Evolutionary conservation across 257 asterid species (phyloP), one percentile per base, ranked within the genome.

Genomic region (Ilex aquifolium): DNA sequence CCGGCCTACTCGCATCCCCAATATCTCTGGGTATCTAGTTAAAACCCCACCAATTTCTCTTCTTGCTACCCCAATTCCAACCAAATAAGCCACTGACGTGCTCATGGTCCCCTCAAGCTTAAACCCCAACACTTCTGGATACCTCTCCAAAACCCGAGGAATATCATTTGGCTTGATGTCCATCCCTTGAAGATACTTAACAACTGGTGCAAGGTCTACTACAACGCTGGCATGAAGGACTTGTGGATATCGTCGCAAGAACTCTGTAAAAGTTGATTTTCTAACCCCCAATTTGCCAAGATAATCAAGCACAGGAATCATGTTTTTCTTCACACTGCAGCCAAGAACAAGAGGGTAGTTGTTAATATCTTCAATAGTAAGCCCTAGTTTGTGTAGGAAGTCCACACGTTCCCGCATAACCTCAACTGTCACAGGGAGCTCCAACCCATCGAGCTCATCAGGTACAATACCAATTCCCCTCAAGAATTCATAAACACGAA

Each of bases 61-160:
- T 84, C 99, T 83, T 39, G 95, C 82, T 55, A 93, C 95, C 39
- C 99, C 99, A 5, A 90, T 93, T 31, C 90, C 99, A 59, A 93
- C 95, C 70, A 93, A 72, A 80, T 87, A 90, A 54, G 99, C 99
- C n/a, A 93, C 96, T 0, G 99, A 93, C 42, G 97, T 92, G 72
- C 97, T 89, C 99, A 88, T 92, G 46, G 99, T 93, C 15, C 99
- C 96, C 79, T 92, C 99, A 21, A 92, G 94, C 74, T 87, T 92
- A 63, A 92, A 92, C 39, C 99, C 99, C 79, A 92, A 61, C 54
- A 92, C 87, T 77, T 89, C 95, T 0, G 97, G 97, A 60, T 90
- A 87, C 63, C 60, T 73, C 90, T 87, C 97, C 39, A 89, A 79
- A 61, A 89, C 99, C 62, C 88, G 74, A 39, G 99, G 97, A 67